These are phyloP conservation scores for Anthoceros angustus DNA, from an alignment of 225 moss, liverwort and hornwort genomes.

Conservation along the genomic window DNA sequence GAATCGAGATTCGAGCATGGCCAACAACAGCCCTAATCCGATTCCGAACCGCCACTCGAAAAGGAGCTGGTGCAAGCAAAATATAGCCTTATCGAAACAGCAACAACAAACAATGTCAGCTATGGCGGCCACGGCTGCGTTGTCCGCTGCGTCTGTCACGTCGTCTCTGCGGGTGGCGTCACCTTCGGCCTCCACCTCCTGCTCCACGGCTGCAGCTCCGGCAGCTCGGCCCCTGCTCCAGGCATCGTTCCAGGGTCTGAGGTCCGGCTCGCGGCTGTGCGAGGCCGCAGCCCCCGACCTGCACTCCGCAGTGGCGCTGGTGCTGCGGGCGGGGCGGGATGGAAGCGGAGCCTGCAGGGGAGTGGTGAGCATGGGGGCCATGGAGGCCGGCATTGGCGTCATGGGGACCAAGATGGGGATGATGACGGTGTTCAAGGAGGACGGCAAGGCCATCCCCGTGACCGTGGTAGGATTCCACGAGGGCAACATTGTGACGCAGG, in stretches of 20 bases:
- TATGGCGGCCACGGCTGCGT: constrained; percentile 3
- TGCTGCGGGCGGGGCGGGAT: neutral
- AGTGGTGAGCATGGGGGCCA: constrained; percentile 36
- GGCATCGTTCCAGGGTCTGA: neutral
- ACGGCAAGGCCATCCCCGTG: constrained; percentile 56
- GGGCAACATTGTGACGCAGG: constrained; percentile 79
- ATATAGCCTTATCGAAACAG: too few species aligned
- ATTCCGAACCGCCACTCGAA: too few species aligned
- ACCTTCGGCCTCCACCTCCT: neutral
- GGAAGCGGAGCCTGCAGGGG: constrained; percentile 13
- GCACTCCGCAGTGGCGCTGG: constrained; percentile 9
- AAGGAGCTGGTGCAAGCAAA: too few species aligned
- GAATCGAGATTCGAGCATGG: too few species aligned
- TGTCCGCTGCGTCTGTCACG: neutral
- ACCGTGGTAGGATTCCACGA: constrained; percentile 79
- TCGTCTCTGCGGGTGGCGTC: neutral
- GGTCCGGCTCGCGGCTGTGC: constrained; percentile 9
- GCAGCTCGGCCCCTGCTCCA: neutral
- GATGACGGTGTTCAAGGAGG: constrained; percentile 60
- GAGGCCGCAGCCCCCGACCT: constrained; percentile 6
- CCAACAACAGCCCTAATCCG: too few species aligned
- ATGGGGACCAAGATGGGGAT: constrained; percentile 98
- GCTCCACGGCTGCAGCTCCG: neutral
- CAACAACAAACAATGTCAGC: neutral
- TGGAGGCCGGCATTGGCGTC: constrained; percentile 64